Conservation (phyloP, 2,329 filamentous ascomycete species). For the Lasiodiplodia citricola region DNA sequence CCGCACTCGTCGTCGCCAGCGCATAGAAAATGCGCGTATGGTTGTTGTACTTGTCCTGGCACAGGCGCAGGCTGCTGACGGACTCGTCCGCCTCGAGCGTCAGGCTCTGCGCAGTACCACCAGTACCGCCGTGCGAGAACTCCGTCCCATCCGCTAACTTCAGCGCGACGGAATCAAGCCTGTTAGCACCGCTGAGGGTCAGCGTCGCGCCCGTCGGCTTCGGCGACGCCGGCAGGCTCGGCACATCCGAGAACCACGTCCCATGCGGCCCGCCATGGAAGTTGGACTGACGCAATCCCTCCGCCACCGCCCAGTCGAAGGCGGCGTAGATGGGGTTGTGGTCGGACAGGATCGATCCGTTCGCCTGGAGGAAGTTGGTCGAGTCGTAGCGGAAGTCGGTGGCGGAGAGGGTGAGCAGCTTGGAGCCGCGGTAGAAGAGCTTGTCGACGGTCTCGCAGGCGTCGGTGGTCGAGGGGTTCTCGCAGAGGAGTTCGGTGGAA, state of each 20-base stretch:
- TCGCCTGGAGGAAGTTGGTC: constrained; percentile 60
- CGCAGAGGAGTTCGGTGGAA: constrained; percentile 51
- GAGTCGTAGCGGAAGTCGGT: constrained; percentile 62
- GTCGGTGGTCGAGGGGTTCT: constrained; percentile 61
- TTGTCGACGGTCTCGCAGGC: constrained; percentile 72
- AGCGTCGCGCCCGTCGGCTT: constrained; percentile 38
- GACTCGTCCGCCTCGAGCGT: constrained; percentile 54
- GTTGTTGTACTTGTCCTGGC: constrained; percentile 54
- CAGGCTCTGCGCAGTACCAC: constrained; percentile 53
- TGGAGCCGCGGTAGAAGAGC: constrained; percentile 63
- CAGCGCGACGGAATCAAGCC: constrained; percentile 59
- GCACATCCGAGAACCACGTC: constrained; percentile 61
- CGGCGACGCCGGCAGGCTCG: constrained; percentile 43
- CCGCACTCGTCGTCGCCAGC: constrained; percentile 57
- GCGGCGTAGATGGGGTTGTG: constrained; percentile 69
- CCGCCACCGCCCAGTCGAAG: constrained; percentile 46
- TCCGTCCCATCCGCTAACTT: constrained; percentile 55
- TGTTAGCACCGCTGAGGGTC: constrained; percentile 54
- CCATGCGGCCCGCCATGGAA: constrained; percentile 58
- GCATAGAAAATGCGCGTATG: constrained; percentile 63
- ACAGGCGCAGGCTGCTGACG: constrained; percentile 57
- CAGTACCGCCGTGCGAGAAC: constrained; percentile 60
- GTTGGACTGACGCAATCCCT: constrained; percentile 50
- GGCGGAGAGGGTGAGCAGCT: constrained; percentile 54
- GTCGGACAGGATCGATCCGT: constrained; percentile 65